phyloP scores from a whole-genome alignment of 2,329 filamentous ascomycete genomes.

The Hypoxylon sp. region DNA sequence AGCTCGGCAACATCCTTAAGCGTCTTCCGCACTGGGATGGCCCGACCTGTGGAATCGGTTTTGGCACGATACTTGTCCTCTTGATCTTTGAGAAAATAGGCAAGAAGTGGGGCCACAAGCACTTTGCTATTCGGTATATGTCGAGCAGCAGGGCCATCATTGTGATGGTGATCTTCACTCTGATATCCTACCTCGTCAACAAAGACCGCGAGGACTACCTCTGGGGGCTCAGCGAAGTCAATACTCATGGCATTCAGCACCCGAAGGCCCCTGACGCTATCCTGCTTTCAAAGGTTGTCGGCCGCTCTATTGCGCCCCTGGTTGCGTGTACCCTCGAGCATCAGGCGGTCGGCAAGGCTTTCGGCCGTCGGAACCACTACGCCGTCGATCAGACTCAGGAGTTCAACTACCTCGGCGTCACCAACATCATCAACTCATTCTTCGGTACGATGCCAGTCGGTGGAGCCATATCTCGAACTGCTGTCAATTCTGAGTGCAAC shows the following conservation, averaged over 20 bases:
- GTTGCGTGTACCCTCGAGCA: conserved; percentile 74
- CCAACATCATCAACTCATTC: conserved; percentile 75
- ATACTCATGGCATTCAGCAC: conserved; percentile 67
- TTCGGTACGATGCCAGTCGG: conserved; percentile 75
- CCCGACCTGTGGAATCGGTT: conserved; percentile 71
- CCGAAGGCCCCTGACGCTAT: conserved; percentile 63
- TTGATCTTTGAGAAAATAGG: conserved; percentile 70
- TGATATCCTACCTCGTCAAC: conserved; percentile 75
- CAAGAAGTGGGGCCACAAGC: conserved; percentile 70
- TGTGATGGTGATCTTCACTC: conserved; percentile 72
- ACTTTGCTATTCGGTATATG: conserved; percentile 70
- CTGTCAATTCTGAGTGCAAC: conserved; percentile 75
- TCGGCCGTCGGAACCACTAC: conserved; percentile 74
- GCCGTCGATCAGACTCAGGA: conserved; percentile 75
- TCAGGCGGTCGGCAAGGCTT: conserved; percentile 74
- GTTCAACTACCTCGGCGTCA: conserved; percentile 73
- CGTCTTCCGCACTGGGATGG: conserved; percentile 70
- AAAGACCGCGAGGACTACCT: conserved; percentile 64
- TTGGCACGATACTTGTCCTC: conserved; percentile 70
- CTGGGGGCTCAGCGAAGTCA: conserved; percentile 72
- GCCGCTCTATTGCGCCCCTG: conserved; percentile 71
- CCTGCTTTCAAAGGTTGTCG: conserved; percentile 68
- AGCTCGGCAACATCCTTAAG: conserved; percentile 71
- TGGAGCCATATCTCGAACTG: conserved; percentile 76
- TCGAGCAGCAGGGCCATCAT: conserved; percentile 73